Evolutionary conservation across 148 eudicot species (phyloP).

Genomic region (Arbutus unedo): DNA sequence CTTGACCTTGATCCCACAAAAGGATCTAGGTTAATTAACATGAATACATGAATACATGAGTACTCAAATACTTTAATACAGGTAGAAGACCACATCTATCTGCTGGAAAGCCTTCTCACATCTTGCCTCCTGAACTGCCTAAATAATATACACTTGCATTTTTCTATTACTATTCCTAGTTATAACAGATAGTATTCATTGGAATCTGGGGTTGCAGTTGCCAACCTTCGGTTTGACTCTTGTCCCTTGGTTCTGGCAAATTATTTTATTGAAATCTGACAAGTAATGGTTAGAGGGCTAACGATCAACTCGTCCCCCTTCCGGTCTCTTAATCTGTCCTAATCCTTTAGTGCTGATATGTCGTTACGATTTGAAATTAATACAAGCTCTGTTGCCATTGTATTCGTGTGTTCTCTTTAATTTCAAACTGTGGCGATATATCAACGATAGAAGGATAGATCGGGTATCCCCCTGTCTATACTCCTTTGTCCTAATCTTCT

Average conservation of each 20-base stretch:
- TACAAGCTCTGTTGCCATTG: background rate
- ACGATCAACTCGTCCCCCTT: background rate
- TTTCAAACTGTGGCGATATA: no score
- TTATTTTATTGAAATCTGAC: background rate
- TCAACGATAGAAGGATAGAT: no score
- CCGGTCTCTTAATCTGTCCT: background rate
- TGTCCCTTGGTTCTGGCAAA: conserved; percentile 9
- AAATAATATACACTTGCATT: background rate
- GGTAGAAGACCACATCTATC: background rate
- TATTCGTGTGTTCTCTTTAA: background rate
- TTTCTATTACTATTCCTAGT: background rate
- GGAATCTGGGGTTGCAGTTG: conserved; percentile 10
- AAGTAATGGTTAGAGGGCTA: background rate
- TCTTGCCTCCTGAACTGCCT: background rate
- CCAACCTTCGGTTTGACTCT: conserved; percentile 17
- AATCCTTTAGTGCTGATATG: background rate
- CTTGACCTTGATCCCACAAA: background rate
- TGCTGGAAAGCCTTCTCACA: background rate
- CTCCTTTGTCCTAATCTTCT: no score
- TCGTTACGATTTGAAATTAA: background rate
- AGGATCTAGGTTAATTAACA: background rate
- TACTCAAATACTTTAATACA: background rate
- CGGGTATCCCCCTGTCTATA: no score
- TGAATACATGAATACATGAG: background rate
- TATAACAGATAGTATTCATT: conserved; percentile 11